These are phyloP conservation scores for Phytophthora colocasiae DNA, from an alignment of 352 stramenopile genomes.

Conservation along the genomic window DNA sequence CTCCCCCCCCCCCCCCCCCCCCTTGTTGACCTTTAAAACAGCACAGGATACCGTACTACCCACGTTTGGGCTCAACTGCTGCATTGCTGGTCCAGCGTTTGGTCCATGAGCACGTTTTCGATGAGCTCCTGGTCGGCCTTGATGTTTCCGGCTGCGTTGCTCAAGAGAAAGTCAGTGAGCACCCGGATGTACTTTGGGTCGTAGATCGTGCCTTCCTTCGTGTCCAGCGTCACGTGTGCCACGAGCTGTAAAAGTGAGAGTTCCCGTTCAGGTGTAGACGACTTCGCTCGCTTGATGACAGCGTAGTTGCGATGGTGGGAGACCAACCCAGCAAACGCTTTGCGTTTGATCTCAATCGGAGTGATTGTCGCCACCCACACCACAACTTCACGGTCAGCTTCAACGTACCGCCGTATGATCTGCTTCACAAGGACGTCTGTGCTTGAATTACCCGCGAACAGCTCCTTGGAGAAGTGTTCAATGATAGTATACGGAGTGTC, in stretches of 20 bases:
- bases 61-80: neutral
- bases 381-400: constrained; percentile 35
- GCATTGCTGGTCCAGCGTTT: constrained; percentile 12
- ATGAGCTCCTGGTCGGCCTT: constrained; percentile 53
- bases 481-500: constrained; percentile 42
- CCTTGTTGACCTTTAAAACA: too few species aligned
- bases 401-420: constrained; percentile 31
- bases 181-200: constrained; percentile 39
- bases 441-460: constrained; percentile 34
- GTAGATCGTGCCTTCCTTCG: constrained; percentile 36
- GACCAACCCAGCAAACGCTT: constrained; percentile 24
- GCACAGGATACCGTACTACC: neutral
- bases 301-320: constrained; percentile 67
- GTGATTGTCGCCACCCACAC: constrained; percentile 35
- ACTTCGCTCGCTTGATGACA: constrained; percentile 49
- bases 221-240: constrained; percentile 52
- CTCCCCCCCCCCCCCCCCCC: too few species aligned
- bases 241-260: constrained; percentile 57
- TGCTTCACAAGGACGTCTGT: constrained; percentile 40
- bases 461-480: constrained; percentile 41
- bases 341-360: constrained; percentile 29
- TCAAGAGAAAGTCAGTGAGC: constrained; percentile 57
- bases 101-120: constrained; percentile 49
- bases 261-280: constrained; percentile 30
- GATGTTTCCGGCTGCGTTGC: constrained; percentile 45